Conservation (phyloP, 352 stramenopile species). For the Pythium aristosporum region DNA sequence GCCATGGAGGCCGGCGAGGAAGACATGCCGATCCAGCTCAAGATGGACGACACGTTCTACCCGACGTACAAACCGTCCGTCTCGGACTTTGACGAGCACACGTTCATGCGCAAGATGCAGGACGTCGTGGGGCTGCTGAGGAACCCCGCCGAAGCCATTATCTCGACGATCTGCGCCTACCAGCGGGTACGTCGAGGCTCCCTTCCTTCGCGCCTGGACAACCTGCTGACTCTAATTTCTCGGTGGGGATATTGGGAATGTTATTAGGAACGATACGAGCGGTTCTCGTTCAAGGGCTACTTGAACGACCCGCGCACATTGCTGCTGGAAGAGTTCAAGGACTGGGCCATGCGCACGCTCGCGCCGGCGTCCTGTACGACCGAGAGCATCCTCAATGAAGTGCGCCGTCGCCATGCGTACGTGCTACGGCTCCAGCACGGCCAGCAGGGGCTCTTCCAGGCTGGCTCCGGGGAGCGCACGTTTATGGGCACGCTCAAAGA, state of each 20-base stretch:
- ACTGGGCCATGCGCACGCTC: constrained; percentile 82
- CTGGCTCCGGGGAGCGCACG: constrained; percentile 68
- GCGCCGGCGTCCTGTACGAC: constrained; percentile 73
- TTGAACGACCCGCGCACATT: constrained; percentile 81
- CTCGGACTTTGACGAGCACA: constrained; percentile 85
- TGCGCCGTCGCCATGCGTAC: constrained; percentile 73
- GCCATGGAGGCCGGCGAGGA: constrained; percentile 82
- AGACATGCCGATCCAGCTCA: constrained; percentile 77
- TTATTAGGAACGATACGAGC: constrained; percentile 63
- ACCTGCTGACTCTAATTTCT: background rate
- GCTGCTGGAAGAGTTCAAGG: constrained; percentile 85
- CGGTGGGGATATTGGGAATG: background rate
- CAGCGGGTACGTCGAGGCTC: constrained; percentile 37
- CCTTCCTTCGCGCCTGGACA: too few relatives aligned
- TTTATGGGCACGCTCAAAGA: constrained; percentile 82
- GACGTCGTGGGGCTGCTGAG: constrained; percentile 76
- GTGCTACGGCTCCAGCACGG: constrained; percentile 76
- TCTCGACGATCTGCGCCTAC: constrained; percentile 85
- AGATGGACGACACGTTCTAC: constrained; percentile 86
- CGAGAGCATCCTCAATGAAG: constrained; percentile 74
- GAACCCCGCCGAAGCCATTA: constrained; percentile 82
- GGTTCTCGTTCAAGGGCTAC: constrained; percentile 79
- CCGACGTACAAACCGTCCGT: constrained; percentile 70
- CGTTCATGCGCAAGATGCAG: constrained; percentile 88
- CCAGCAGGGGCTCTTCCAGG: constrained; percentile 81